phyloP scores from a whole-genome alignment of 805 yeast species.

The Candida montana region DNA sequence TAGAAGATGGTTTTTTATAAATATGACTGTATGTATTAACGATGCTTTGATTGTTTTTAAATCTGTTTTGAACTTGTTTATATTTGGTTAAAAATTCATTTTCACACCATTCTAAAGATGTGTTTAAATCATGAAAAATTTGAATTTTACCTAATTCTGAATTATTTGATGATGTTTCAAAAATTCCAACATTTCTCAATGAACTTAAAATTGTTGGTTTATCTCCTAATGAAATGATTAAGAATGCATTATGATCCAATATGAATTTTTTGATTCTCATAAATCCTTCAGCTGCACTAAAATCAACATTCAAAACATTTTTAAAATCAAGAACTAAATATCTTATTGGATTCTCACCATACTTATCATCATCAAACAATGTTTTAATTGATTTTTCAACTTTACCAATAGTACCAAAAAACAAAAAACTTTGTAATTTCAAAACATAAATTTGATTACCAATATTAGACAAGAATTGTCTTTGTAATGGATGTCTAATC shows the following conservation, averaged over 20 bases:
- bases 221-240: constrained; percentile 74
- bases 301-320: constrained; percentile 76
- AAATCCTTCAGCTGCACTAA: constrained; percentile 94
- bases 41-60: not conserved
- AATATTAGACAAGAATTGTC: constrained; percentile 74
- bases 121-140: constrained; percentile 73
- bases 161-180: constrained; percentile 32
- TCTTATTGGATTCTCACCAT: constrained; percentile 55
- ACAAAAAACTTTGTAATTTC: constrained; percentile 81
- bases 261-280: constrained; percentile 77
- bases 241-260: constrained; percentile 58
- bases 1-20: constrained; percentile 2
- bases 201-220: constrained; percentile 66
- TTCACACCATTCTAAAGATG: constrained; percentile 96
- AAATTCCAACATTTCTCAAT: constrained; percentile 76
- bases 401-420: constrained; percentile 93
- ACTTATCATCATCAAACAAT: constrained; percentile 46
- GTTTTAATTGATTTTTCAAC: constrained; percentile 71
- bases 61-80: constrained; percentile 26
- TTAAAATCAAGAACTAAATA: constrained; percentile 82
- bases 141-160: constrained; percentile 38
- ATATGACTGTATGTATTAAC: not conserved
- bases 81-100: constrained; percentile 62
- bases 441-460: constrained; percentile 88
- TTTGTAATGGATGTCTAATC: constrained; percentile 83